These are phyloP conservation scores for Mucor sp. DNA, from an alignment of 371 early-diverging fungal genomes.

Conservation along the genomic window DNA sequence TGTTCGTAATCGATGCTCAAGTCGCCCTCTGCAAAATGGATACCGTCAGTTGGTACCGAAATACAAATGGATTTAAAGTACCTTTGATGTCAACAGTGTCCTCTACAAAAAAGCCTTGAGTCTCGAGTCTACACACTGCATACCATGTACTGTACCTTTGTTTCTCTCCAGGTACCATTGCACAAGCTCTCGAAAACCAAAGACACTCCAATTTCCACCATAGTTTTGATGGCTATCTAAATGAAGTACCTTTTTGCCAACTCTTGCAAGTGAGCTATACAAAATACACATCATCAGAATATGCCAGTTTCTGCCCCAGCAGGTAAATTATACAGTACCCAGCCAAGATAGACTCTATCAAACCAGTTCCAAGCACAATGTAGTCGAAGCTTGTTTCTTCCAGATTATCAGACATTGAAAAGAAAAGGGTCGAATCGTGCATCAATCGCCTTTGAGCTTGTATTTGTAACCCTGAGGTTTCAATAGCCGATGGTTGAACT, in stretches of 20 bases:
- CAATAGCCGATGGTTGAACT: neutral
- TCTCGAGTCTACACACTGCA: neutral
- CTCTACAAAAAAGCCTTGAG: neutral
- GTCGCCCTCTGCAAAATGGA: neutral
- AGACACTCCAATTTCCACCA: slow-evolving; percentile 78
- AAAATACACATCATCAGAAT: neutral
- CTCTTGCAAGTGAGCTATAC: slow-evolving; percentile 72
- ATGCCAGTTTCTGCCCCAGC: too few relatives aligned
- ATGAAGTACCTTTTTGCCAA: slow-evolving; percentile 89
- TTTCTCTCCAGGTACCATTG: slow-evolving; percentile 9
- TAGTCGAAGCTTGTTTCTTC: slow-evolving; percentile 71
- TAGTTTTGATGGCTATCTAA: slow-evolving; percentile 85
- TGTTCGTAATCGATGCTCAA: slow-evolving; percentile 16
- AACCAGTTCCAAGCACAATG: slow-evolving; percentile 89
- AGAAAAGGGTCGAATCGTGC: neutral
- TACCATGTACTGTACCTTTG: neutral
- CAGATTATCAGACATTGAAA: slow-evolving; percentile 22
- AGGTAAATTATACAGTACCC: slow-evolving; percentile 44
- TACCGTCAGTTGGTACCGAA: neutral
- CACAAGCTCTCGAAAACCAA: slow-evolving; percentile 44
- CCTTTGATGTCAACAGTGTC: neutral
- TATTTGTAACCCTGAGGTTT: neutral
- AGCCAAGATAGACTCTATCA: slow-evolving; percentile 85
- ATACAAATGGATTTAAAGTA: neutral
- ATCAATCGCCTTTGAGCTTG: neutral